Base-by-base conservation (phyloP, 169 alveolate genomes). In the Plasmodium berghei region DNA sequence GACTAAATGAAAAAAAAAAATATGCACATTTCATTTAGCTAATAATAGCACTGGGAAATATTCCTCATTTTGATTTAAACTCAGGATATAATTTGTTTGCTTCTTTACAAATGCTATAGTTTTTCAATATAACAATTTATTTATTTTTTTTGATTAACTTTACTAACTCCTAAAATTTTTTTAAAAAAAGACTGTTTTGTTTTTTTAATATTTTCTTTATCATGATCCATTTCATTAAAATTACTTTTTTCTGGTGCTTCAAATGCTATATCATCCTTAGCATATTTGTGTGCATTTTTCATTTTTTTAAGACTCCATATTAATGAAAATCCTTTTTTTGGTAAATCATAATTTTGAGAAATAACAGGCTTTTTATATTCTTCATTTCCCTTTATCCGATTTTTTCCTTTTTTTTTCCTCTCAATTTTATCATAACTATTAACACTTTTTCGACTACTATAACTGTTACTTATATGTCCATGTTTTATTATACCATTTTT, bases 251-350 rank as follows among this genome's bases (percentile, higher is more conserved):
- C 40, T 14, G 56, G 54, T 34, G 89, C 71, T 56, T 63, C 89
- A 63, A 73, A 73, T 8, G 72, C 34, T 8, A 75, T 75, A 56
- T 62, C 56, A 24, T 75, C 89, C 6, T 75, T 75, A 9, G 89
- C 72, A 4, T 77, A 75, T 14, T 63, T 18, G 9, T 63, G 74
- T 34, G 89, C 48, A 64, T 75, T 63, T 54, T 66, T 75, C 49
- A 63, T 46, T n/a, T 67, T 75, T 55, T 63, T 75, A n/a, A 75
- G 28, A 75, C 75, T 75, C 89, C 89, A 75, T 48, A 75, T 63
- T 75, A 75, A 24, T 55, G 89, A 75, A 58, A 75, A 75, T 8
- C 89, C 89, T 18, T 75, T 75, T 45, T 75, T 75, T n/a, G 89
- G 89, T 56, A 75, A 52, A 49, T 75, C 89, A 45, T 75, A 75